Evolutionary conservation across 2,329 filamentous ascomycete genomes (phyloP), one percentile per base, ranked within the genome.

Genomic region (Venturia carpophila): DNA sequence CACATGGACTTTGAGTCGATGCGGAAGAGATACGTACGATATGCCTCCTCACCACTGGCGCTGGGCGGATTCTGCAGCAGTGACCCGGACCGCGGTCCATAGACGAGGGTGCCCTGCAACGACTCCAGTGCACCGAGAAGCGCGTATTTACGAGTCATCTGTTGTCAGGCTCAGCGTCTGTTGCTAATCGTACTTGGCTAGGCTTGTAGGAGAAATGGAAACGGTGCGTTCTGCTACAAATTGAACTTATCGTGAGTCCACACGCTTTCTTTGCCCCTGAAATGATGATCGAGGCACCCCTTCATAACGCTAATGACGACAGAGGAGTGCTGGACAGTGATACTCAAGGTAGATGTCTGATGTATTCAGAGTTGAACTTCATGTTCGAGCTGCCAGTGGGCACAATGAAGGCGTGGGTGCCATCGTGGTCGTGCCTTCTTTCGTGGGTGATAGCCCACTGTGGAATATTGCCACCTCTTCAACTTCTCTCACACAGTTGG

Each of bases 361-460:
- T 27, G 7, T 24, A 11, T 21, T 27, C 11, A 24, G 19, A 47
- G 45, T 21, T 47, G 17, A 19, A 21, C 5, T 10, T 47, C 45
- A 19, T 47, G 42, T n/a, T 45, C 42, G 3, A 45, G n/a, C 21
- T 52, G n/a, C n/a, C n/a, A n/a, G n/a, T n/a, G 47, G 47, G 17
- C 42, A n/a, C n/a, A 21, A 34, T 37, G 52, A 58, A 15, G 27
- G 9, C 7, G 30, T n/a, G 52, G 30, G 30, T 37, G 15, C 27
- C 7, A 58, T 58, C 27, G 24, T 52, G 47, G 24, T 52, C 21
- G 52, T 58, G 52, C 52, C 52, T 58, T 19, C 52, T 27, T 58
- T 5, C 52, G 5, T 58, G 30, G 30, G 30, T 58, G 15, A n/a
- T n/a, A 58, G 52, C 52, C 52, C 52, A 37, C 52, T 19, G 37